Base-by-base conservation (phyloP, 2,329 filamentous ascomycete genomes). In the Ophiocordyceps camponoti-rufipedis region DNA sequence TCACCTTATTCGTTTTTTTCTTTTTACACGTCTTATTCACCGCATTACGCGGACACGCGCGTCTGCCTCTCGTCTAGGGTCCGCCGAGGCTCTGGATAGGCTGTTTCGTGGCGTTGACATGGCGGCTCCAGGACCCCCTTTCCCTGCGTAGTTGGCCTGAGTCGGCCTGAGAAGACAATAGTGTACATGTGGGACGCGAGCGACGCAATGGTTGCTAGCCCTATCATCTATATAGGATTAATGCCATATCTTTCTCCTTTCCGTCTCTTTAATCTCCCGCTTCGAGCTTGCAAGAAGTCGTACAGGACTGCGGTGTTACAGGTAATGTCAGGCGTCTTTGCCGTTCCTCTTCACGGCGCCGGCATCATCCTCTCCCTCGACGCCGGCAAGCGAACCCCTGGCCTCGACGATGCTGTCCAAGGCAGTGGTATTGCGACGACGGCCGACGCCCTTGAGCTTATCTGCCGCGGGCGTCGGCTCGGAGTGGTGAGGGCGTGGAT, bases 381-480 rank as follows among this genome's bases (percentile, higher is more conserved):
- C 28, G 16, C 12, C 39, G 14, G 16, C 28, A 29, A 10, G 5
- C 2, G n/a, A 23, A 8, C 42, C 38, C 5, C 28, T 44, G 13
- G 38, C 11, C 42, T 46, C 45, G 28, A 14, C n/a, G 28, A 41
- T 41, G 42, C 39, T 45, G 29, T 53, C 47, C 12, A 48, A 41
- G 3, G 7, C 23, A 5, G 43, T 4, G 44, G 28, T 48, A 28
- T 50, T 47, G 42, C 49, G 42, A 8, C 51, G 48, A 9, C 56
- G 55, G 11, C 55, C 57, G 2, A 53, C 50, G 9, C 54, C 54
- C 47, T 55, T 58, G 9, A 58, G 48, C 48, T 57, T 58, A n/a
- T 57, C 51, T n/a, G 46, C 45, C 3, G 53, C 48, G n/a, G 49
- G 50, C 2, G 40, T 39, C 31, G 48, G 16, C 7, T 47, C 41